Base-by-base conservation (phyloP, 116 monocot species). In the Iris pallida region DNA sequence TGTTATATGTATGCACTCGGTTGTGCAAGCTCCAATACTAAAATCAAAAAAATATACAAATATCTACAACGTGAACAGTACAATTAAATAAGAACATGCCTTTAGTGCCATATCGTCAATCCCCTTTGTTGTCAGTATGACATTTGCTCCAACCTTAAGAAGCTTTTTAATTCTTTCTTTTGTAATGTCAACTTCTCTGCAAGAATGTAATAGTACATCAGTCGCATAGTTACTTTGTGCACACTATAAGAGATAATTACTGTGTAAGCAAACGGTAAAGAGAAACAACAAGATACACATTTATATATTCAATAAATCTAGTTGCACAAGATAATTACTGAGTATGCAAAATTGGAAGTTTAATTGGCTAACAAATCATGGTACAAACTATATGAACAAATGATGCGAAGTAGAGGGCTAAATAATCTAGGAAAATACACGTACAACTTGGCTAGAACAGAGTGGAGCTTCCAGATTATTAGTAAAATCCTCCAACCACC, bases 101-200 rank as follows among this genome's bases (percentile, higher is more conserved):
- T 97, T 97, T 16, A 97, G 67, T 63, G 97, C 73, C 97, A 97
- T 97, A 71, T 97, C 97, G 79, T 97, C 97, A 76, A 97, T 92
- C 58, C 92, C 97, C 72, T 97, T 97, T n/a, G 90, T 85, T 71
- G 92, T 92, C 15, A 97, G 64, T 47, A 97, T 81, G 61, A 97
- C 92, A 83, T 97, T 97, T 30, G 92, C 92, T 62, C 97, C 97
- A 53, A 90, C 87, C 68, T 97, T 92, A 4, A 97, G 55, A 80
- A 97, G 71, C 72, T 90, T 97, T 75, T 90, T 85, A 78, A 97
- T 97, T 16, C 97, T 63, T 56, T 97, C 97, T 70, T 97, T 97
- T 58, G 90, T 97, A 9, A 97, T 92, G 47, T 97, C 97, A 70
- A 90, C 77, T 82, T 97, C 97, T 73, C 97, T 97, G 79, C 60